Evolutionary conservation across 2,329 filamentous ascomycete species (phyloP), one percentile per base, ranked within the genome.

Genomic region (Fusarium liriodendri): DNA sequence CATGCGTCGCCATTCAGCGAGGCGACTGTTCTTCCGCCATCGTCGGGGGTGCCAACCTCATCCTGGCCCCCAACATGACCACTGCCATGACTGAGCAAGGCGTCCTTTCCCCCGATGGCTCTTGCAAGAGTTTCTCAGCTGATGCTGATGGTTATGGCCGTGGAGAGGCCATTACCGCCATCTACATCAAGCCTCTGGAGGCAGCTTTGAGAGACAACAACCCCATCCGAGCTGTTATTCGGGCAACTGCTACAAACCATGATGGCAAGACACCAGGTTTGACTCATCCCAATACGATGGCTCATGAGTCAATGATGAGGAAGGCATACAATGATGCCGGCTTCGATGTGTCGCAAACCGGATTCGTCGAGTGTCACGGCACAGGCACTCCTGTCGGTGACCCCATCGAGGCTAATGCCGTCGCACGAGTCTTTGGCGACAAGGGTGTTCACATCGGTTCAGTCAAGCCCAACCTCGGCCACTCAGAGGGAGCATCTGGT

Each of bases 71-170:
- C 0, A 67, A 74, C 2, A 63, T 77, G 38, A 71, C 68, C 1
- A 72, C 74, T 1, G 66, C 66, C 40, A 71, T 80, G 75, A 42
- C 74, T 6, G 74, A 77, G 20, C 59, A 78, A 40, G 76, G 78
- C 10, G 70, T 80, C 0, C 74, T 82, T 3, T 78, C 76, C 1
- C 75, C 80, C 2, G 70, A 69, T 16, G 77, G 78, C 8, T 71
- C 64, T 1, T 79, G 76, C 64, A 70, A 78, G 33, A 80, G 77
- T 13, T 86, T 84, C 57, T 84, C 85, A 45, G 76, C 79, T 9
- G 69, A 74, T 7, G 87, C 85, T 1, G 78, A 86, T 60, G 87
- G 87, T 0, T 89, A 87, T 62, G 84, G 79, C 0, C 80, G 86
- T 11, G 86, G 84, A 2, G 87, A 89, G 67, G 87, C 84, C 4